Evolutionary conservation across 2,329 filamentous ascomycete species (phyloP).

Genomic region (Penicillium verrucosum): DNA sequence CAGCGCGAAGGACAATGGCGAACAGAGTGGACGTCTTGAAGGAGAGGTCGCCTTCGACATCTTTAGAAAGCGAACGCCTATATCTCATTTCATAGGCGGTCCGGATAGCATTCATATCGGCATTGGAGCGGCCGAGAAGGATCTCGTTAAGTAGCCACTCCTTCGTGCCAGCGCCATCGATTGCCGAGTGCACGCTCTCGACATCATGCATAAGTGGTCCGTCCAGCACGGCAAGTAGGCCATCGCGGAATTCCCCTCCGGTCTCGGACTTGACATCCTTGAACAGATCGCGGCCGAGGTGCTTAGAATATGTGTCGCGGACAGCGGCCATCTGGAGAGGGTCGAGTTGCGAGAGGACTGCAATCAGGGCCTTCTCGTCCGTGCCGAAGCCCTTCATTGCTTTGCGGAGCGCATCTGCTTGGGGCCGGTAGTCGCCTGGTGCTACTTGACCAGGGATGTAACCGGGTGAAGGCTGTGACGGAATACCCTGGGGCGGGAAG

Average conservation of each 20-base stretch:
- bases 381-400: slow-evolving; percentile 96
- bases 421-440: slow-evolving; percentile 60
- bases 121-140: slow-evolving; percentile 76
- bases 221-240: slow-evolving; percentile 68
- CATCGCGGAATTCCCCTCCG: slow-evolving; percentile 68
- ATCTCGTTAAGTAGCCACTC: slow-evolving; percentile 83
- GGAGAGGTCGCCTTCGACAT: slow-evolving; percentile 75
- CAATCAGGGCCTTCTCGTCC: slow-evolving; percentile 74
- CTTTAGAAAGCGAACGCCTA: slow-evolving; percentile 63
- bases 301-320: slow-evolving; percentile 63
- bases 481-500: slow-evolving; percentile 38
- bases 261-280: slow-evolving; percentile 77
- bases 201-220: slow-evolving; percentile 79
- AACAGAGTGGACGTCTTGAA: slow-evolving; percentile 85
- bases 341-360: slow-evolving; percentile 67
- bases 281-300: slow-evolving; percentile 65
- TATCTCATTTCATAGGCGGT: slow-evolving; percentile 67
- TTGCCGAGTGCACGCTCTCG: slow-evolving; percentile 64
- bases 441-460: slow-evolving; percentile 71
- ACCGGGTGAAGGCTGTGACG: slow-evolving; percentile 66
- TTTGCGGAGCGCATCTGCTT: slow-evolving; percentile 68
- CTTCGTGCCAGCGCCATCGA: slow-evolving; percentile 80
- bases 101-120: slow-evolving; percentile 85
- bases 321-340: slow-evolving; percentile 72
- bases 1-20: slow-evolving; percentile 71